Base-by-base conservation (phyloP, 2,329 filamentous ascomycete genomes). In the Colletotrichum incanum region DNA sequence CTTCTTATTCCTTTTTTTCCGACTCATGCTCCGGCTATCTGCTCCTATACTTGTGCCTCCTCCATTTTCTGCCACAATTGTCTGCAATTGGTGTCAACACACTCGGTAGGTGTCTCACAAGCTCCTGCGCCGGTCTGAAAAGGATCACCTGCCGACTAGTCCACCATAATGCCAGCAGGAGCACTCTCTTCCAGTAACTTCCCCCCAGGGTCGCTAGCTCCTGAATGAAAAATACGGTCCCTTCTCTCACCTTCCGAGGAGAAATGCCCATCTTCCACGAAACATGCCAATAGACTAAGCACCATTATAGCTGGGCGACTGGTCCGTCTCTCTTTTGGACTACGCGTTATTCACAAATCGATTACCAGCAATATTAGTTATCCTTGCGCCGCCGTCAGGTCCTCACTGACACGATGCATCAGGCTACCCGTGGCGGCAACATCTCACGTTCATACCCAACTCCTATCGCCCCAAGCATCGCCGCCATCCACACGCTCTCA, bases 321-420 rank as follows among this genome's bases (percentile, higher is more conserved):
- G 34, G 49, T 65, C 62, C 50, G 34, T 71, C 67, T 56, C 62
- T 73, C 71, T 61, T 71, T 65, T 65, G 54, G 60, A 41, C 39
- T 52, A 31, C 52, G 43, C 45, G 43, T 28, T 65, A 2, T 39
- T 31, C 41, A 58, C 31, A 71, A 39, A 62, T 71, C 71, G 60
- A 58, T 58, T 45, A 39, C 26, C 50, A 34, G 18, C 61, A 64
- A 37, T n/a, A 50, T 55, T 54, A 45, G 31, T 52, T 34, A 37
- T 26, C 14, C 23, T 18, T 37, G 28, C 11, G 28, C 18, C 20
- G 26, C 14, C 20, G 31, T 11, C 45, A 16, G 20, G 23, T 56
- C 14, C 16, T 34, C 61, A 39, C 52, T 41, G 12, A 20, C 67
- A 52, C 12, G 23, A 69, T 71, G 67, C 54, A 71, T 56, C 64